Evolutionary conservation across 108 stramenopile genomes (phyloP).

Genomic region (Skeletonema potamos): DNA sequence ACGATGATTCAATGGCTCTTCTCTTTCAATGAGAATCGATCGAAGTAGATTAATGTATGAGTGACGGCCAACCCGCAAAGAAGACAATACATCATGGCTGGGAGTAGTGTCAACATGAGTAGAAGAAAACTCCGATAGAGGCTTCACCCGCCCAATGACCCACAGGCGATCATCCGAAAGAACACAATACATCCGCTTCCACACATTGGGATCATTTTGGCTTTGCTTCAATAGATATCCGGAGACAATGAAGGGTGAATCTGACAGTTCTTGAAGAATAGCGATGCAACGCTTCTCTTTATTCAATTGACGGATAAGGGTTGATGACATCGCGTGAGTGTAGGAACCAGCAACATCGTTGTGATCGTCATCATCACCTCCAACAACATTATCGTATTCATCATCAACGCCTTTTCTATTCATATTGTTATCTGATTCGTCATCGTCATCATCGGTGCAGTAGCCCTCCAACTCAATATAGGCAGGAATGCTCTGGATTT

Average conservation of each 20-base stretch:
- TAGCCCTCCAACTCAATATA: slow-evolving; percentile 51
- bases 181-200: slow-evolving; percentile 49
- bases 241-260: slow-evolving; percentile 41
- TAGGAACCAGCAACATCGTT: too few species aligned
- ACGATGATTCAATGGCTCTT: slow-evolving; percentile 28
- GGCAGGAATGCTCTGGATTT: slow-evolving; percentile 43
- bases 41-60: slow-evolving; percentile 35
- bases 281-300: slow-evolving; percentile 32
- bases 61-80: slow-evolving; percentile 30
- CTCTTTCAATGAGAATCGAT: slow-evolving; percentile 26
- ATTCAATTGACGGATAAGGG: slow-evolving; percentile 10
- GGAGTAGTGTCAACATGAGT: background rate
- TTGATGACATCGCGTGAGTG: background rate
- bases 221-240: slow-evolving; percentile 50
- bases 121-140: slow-evolving; percentile 1
- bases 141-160: slow-evolving; percentile 38
- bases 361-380: slow-evolving; percentile 11
- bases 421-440: background rate
- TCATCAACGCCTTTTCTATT: slow-evolving; percentile 1
- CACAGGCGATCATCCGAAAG: slow-evolving; percentile 46
- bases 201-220: slow-evolving; percentile 46
- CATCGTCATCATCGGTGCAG: slow-evolving; percentile 32
- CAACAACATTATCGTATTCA: background rate
- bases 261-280: slow-evolving; percentile 30
- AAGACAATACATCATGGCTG: slow-evolving; percentile 22